Percentiles rank a stretch among this genome's conserved stretches.
phyloP scores from a whole-genome alignment of 306 rosid species.

The Sphenostylis stenocarpa region DNA sequence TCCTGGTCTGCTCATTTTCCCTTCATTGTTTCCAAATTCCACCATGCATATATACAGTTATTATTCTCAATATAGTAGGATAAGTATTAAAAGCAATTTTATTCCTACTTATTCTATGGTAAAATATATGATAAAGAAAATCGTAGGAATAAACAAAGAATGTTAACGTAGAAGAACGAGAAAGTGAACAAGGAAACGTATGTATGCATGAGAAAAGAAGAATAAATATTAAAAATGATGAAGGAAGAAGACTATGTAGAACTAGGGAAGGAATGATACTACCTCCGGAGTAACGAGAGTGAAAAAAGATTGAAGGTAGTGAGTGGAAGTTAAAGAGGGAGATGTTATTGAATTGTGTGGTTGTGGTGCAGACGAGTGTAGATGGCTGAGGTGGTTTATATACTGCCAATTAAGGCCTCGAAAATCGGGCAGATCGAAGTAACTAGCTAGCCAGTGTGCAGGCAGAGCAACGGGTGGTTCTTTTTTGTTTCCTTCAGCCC shows the following conservation, averaged over 20 bases:
- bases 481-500: conserved; percentile 46
- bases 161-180: not conserved
- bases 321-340: not conserved
- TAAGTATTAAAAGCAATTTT: not conserved
- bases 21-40: conserved; percentile 14
- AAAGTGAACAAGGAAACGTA: not conserved
- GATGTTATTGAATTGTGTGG: conserved; percentile 28
- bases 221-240: not conserved
- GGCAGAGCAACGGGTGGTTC: conserved; percentile 32
- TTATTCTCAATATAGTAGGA: not conserved
- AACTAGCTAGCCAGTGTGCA: conserved; percentile 22
- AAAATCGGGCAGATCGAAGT: conserved; percentile 40
- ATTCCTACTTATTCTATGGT: no score
- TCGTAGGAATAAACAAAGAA: no score
- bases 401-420: conserved; percentile 65
- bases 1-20: conserved; percentile 79
- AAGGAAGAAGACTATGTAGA: not conserved
- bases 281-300: conserved; percentile 6
- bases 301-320: not conserved
- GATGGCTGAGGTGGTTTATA: conserved; percentile 56
- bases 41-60: not conserved
- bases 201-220: conserved; percentile 4
- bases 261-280: not conserved
- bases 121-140: no score
- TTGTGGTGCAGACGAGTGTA: conserved; percentile 21